Conservation (phyloP, 192 early-diverging fungal genomes). For the Coemansia sp. region DNA sequence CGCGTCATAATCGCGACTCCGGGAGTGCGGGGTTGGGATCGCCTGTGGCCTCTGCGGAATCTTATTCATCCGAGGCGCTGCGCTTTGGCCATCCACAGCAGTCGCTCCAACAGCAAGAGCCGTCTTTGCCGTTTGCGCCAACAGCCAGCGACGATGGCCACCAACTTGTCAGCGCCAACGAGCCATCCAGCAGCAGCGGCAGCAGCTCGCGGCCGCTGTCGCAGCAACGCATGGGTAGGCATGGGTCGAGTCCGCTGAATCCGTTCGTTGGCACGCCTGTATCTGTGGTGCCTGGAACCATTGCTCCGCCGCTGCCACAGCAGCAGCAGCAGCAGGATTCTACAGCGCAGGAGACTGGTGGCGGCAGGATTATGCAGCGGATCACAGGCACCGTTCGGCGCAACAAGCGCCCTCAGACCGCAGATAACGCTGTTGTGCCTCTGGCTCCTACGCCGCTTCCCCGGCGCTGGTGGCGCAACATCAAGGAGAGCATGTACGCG, state of each 20-base stretch:
- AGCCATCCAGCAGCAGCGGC: background rate
- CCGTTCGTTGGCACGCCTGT: slow-evolving; percentile 22
- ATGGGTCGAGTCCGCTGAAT: slow-evolving; percentile 54
- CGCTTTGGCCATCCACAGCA: background rate
- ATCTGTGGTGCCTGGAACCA: slow-evolving; percentile 20
- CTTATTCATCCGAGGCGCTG: background rate
- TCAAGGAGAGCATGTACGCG: slow-evolving; percentile 54
- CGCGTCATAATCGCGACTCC: slow-evolving; percentile 29
- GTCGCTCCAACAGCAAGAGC: slow-evolving; percentile 1
- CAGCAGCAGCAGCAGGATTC: slow-evolving; percentile 3
- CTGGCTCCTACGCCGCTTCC: slow-evolving; percentile 42
- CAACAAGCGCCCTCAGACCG: slow-evolving; percentile 11
- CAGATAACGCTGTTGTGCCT: background rate
- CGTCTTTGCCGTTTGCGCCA: background rate
- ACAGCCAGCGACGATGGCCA: background rate
- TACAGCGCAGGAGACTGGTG: slow-evolving; percentile 16
- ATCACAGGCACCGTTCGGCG: slow-evolving; percentile 30
- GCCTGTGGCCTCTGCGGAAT: background rate
- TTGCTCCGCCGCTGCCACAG: slow-evolving; percentile 35
- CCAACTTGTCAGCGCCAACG: slow-evolving; percentile 1
- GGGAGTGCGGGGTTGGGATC: slow-evolving; percentile 13
- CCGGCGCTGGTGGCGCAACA: slow-evolving; percentile 56
- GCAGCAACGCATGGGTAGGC: slow-evolving; percentile 49
- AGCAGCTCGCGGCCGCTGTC: slow-evolving; percentile 8
- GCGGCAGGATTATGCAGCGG: too few relatives aligned